Conservation (phyloP, 768 basidiomycete species). For the Leccinellum luteum region DNA sequence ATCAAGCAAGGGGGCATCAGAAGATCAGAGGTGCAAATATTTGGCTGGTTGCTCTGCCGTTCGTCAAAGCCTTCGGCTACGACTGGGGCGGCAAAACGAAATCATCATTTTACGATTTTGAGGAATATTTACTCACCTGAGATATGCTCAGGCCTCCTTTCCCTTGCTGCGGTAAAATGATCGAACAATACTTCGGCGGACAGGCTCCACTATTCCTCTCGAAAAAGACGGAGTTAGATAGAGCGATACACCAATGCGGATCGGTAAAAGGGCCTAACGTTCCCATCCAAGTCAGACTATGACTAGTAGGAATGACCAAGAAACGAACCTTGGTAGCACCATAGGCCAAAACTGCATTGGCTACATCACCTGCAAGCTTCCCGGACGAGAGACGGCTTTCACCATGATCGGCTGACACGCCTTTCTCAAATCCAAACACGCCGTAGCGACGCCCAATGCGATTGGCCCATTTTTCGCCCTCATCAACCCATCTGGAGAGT, state of each 20-base stretch:
- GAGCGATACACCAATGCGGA: slow-evolving; percentile 68
- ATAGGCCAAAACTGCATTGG: slow-evolving; percentile 83
- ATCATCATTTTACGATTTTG: slow-evolving; percentile 43
- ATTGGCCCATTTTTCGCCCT: slow-evolving; percentile 70
- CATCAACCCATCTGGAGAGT: slow-evolving; percentile 63
- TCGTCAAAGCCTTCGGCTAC: slow-evolving; percentile 63
- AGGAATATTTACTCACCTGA: slow-evolving; percentile 29
- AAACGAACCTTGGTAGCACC: slow-evolving; percentile 66
- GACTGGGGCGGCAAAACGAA: slow-evolving; percentile 75
- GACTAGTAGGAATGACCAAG: neutral
- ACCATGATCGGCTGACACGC: slow-evolving; percentile 12
- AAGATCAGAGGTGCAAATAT: slow-evolving; percentile 60
- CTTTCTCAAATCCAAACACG: slow-evolving; percentile 72
- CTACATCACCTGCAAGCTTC: slow-evolving; percentile 68
- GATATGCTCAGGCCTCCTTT: neutral
- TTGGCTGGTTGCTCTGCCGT: slow-evolving; percentile 66
- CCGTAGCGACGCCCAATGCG: slow-evolving; percentile 78
- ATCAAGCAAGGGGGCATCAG: neutral
- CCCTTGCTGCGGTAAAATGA: slow-evolving; percentile 14
- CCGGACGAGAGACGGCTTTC: slow-evolving; percentile 25
- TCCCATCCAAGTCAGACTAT: neutral
- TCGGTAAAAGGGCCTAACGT: slow-evolving; percentile 65
- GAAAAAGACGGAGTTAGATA: slow-evolving; percentile 76
- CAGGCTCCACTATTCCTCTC: slow-evolving; percentile 60
- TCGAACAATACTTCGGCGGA: slow-evolving; percentile 34